phyloP scores from a whole-genome alignment of 495 filamentous ascomycete genomes.

The Neurospora sp. region DNA sequence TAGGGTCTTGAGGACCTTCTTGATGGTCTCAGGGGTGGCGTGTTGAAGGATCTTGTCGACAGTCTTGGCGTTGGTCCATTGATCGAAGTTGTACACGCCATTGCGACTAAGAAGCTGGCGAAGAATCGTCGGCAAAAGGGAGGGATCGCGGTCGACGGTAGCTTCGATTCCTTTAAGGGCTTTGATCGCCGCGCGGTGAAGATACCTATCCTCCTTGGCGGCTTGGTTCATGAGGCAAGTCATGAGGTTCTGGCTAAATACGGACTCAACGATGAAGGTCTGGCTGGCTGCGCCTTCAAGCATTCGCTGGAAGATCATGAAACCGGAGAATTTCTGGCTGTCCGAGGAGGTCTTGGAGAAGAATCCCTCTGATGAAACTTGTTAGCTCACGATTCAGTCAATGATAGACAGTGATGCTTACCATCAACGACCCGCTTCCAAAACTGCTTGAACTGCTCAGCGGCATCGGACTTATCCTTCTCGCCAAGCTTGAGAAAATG shows the following conservation, averaged over 20 bases:
- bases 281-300: constrained; percentile 38
- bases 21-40: constrained; percentile 44
- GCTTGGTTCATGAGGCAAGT: constrained; percentile 81
- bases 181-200: constrained; percentile 71
- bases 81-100: constrained; percentile 73
- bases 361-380: constrained; percentile 49
- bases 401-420: constrained; percentile 32
- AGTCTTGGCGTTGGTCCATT: constrained; percentile 79
- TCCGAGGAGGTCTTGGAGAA: constrained; percentile 73
- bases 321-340: constrained; percentile 83
- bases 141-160: constrained; percentile 55
- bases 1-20: constrained; percentile 33
- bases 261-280: constrained; percentile 19
- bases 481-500: constrained; percentile 32
- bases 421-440: constrained; percentile 87
- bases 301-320: constrained; percentile 70
- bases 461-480: constrained; percentile 11
- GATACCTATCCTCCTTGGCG: constrained; percentile 67
- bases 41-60: constrained; percentile 62
- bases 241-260: constrained; percentile 79
- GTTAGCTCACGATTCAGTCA: constrained; percentile 13
- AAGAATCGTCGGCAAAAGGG: constrained; percentile 48
- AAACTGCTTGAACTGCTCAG: constrained; percentile 58
- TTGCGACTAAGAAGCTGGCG: constrained; percentile 54
- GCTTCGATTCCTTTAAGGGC: constrained; percentile 56